A percentile compares a stretch with the other conserved stretches of the same genome.
phyloP scores from a whole-genome alignment of 2,329 filamentous ascomycete genomes.

The Apiospora marii region DNA sequence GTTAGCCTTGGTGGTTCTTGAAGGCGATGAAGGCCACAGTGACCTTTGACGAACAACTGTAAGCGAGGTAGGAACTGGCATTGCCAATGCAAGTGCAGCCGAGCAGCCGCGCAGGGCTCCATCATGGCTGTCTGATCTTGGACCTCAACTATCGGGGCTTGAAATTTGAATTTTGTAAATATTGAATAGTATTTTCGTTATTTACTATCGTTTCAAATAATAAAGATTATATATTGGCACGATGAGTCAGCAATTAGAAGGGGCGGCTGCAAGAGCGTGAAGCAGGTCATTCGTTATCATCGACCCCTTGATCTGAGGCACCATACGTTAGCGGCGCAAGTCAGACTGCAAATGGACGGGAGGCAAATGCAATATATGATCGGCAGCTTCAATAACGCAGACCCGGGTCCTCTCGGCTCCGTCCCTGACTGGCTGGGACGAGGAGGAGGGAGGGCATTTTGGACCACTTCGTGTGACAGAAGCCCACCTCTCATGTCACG shows the following conservation, averaged over 20 bases:
- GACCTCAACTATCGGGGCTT: no score
- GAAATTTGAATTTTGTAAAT: no score
- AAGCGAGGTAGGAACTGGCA: neutral
- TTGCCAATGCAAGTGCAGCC: neutral
- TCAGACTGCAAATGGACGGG: neutral
- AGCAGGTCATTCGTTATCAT: no score
- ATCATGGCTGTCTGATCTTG: neutral
- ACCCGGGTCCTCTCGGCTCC: neutral
- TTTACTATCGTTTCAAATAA: no score
- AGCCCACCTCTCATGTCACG: conserved; percentile 11
- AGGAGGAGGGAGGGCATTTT: neutral
- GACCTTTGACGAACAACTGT: neutral
- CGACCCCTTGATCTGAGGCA: neutral
- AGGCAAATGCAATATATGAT: neutral
- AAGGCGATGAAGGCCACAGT: neutral
- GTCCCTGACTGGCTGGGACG: conserved; percentile 14
- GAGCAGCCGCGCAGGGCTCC: neutral
- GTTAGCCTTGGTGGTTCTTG: neutral
- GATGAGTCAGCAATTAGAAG: neutral
- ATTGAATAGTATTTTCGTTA: no score
- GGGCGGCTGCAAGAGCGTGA: neutral
- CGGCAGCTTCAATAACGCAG: conserved; percentile 1
- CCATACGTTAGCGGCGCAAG: conserved; percentile 9
- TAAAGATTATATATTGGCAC: neutral
- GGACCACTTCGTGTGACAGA: conserved; percentile 15